Evolutionary conservation across 495 filamentous ascomycete species (phyloP).

Genomic region (Hypoxylon lienhwacheense): DNA sequence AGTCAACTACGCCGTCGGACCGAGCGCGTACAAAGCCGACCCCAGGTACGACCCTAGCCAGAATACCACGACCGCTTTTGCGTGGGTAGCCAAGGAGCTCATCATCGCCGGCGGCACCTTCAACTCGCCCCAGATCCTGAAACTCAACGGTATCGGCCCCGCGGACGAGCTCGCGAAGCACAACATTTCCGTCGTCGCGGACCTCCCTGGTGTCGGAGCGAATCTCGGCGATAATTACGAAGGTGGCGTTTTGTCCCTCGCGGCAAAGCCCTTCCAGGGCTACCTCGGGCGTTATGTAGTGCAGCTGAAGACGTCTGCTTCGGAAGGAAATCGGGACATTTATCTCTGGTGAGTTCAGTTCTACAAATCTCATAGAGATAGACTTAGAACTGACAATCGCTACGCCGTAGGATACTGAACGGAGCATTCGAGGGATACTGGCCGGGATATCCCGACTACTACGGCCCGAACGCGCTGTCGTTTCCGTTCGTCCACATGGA

Average conservation of each 20-base stretch:
- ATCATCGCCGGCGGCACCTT: constrained; percentile 58
- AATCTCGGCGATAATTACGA: constrained; percentile 60
- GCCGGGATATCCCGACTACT: constrained; percentile 33
- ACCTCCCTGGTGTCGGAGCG: constrained; percentile 58
- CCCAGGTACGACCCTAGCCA: constrained; percentile 35
- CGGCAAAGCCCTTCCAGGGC: constrained; percentile 17
- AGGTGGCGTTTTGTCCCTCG: constrained; percentile 34
- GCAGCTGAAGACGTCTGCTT: constrained; percentile 38
- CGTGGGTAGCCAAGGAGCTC: constrained; percentile 46
- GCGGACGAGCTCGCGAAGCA: constrained; percentile 50
- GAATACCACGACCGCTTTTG: constrained; percentile 29
- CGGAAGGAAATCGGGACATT: constrained; percentile 26
- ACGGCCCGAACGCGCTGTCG: constrained; percentile 17
- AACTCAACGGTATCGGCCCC: constrained; percentile 59
- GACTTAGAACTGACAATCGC: constrained; percentile 8
- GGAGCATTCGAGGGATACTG: constrained; percentile 43
- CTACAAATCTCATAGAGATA: neutral
- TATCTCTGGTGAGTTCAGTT: constrained; percentile 25
- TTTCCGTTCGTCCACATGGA: constrained; percentile 35
- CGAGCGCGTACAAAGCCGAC: constrained; percentile 46
- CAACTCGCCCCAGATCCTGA: constrained; percentile 60
- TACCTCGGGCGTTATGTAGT: constrained; percentile 27
- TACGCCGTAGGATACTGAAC: constrained; percentile 34
- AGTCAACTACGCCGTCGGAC: constrained; percentile 43
- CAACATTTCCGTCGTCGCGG: constrained; percentile 49